Base-by-base conservation (phyloP, 1,284 basidiomycete genomes). In the Kalmanozyma brasiliensis region DNA sequence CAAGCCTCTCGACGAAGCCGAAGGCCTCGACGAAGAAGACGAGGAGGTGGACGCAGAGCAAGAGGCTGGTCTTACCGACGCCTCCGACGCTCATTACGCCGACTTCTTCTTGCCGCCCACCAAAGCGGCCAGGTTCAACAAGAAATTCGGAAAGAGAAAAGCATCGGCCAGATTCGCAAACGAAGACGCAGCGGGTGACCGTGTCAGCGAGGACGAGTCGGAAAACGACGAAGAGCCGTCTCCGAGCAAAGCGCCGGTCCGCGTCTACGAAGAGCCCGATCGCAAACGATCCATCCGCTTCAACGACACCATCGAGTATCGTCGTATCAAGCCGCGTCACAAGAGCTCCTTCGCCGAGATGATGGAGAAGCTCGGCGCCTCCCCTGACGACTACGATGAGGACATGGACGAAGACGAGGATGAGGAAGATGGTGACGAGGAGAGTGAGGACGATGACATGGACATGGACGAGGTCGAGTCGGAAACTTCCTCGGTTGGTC, bases 221-320 rank as follows among this genome's bases (percentile, higher is more conserved):
- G 52, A 51, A 6, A 41, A 43, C 2, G 48, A 52, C 9, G 37
- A 62, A 6, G 32, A 35, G 22, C n/a, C 49, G 23, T 55, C 66
- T 14, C 47, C 47, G 0, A 42, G 30, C 34, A 46, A 49, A 37
- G 19, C 48, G 26, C 13, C 37, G 59, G 91, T 20, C 9, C 60
- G 59, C 16, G 48, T 56, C 29, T 43, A 61, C 33, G 67, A 70
- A 30, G 61, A 64, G 58, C 67, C 67, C 3, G 62, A 70, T 22
- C 67, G 67, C 40, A 53, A 57, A 49, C 52, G 67, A 19, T 24
- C 23, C 30, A 70, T 94, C 8, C 88, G 90, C 23, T 94, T 94
- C 80, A 86, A 89, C 78, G 90, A 92, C 19, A 86, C 89, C 77
- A 92, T 94, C 26, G 85, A 88, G 47, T 89, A 93, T 34, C 91